Base-by-base conservation (phyloP, 1,139 yeast species). In the Pichia sp. region DNA sequence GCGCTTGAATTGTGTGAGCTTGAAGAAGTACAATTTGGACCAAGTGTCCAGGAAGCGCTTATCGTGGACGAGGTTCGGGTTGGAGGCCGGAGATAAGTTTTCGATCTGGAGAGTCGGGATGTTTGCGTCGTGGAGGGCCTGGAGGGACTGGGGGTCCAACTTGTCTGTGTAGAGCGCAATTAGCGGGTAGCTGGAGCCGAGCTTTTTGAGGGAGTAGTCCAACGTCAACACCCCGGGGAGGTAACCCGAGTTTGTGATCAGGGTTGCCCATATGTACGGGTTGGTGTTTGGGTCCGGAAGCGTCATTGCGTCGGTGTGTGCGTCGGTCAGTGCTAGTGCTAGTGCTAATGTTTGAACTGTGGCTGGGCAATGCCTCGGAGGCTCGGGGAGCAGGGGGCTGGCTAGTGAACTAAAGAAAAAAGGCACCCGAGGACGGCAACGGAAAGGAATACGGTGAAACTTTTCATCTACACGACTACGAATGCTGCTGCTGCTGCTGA, bases 41-140 rank as follows among this genome's bases (percentile, higher is more conserved):
- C 84, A 81, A 57, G 84, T 79, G 64, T 81, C 84, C 60, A 76
- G 70, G 64, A 80, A 80, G 43, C 85, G 68, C 5, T 75, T 71
- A 59, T 80, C 84, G 34, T 71, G 65, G 19, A 73, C 66, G 59
- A 77, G 75, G 51, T 78, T 77, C 60, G 74, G 75, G 56, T 70
- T 68, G 11, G 64, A 66, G 3, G 68, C 62, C 0, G 83, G 82
- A n/a, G 72, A 61, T 32, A 80, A 66, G 54, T 73, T 70, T 26
- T 73, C 71, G 19, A 80, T 73, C 51, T 67, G 69, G 42, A 72
- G 57, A 49, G 75, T 73, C 38, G 71, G 68, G n/a, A 80, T 78
- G 0, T 71, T 71, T 29, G 79, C 69, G 2, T 54, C 52, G 41
- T 71, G 73, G 30, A 80, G 63, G 11, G 69, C 72, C 6, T 62